These are phyloP conservation scores for Pseudogymnoascus sp. DNA, from an alignment of 2,329 filamentous ascomycete species.

Conservation along the genomic window DNA sequence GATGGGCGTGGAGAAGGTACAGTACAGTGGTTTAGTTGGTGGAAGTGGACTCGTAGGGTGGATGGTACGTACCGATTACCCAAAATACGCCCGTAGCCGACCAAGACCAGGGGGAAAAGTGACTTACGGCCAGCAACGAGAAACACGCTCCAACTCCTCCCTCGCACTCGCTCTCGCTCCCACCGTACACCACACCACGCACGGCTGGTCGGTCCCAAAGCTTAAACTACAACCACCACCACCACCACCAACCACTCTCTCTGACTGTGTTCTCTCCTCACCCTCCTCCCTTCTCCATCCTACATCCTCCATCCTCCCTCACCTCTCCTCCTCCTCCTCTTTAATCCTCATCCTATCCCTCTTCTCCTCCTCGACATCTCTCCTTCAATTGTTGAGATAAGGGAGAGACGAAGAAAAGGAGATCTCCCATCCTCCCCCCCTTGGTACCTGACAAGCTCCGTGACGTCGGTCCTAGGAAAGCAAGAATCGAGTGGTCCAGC, in stretches of 20 bases:
- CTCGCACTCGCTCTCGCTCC: not conserved
- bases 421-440: not conserved
- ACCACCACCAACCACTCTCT: not conserved
- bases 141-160: not conserved
- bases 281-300: not conserved
- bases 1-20: not conserved
- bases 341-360: constrained; percentile 10
- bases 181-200: not conserved
- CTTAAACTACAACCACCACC: constrained; percentile 3
- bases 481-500: not conserved
- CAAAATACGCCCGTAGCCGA: not conserved
- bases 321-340: constrained; percentile 8
- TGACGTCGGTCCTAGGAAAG: not conserved
- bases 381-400: constrained; percentile 1
- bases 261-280: constrained; percentile 4
- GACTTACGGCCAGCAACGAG: not conserved
- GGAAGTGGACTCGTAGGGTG: not conserved
- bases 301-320: not conserved
- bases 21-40: not conserved
- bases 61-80: not conserved
- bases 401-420: not conserved
- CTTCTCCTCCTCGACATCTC: constrained; percentile 3
- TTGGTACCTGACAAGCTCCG: constrained; percentile 7
- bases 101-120: not conserved
- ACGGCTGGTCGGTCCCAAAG: constrained; percentile 7